Conservation (phyloP, 352 stramenopile species). For the Phytophthora cactorum region DNA sequence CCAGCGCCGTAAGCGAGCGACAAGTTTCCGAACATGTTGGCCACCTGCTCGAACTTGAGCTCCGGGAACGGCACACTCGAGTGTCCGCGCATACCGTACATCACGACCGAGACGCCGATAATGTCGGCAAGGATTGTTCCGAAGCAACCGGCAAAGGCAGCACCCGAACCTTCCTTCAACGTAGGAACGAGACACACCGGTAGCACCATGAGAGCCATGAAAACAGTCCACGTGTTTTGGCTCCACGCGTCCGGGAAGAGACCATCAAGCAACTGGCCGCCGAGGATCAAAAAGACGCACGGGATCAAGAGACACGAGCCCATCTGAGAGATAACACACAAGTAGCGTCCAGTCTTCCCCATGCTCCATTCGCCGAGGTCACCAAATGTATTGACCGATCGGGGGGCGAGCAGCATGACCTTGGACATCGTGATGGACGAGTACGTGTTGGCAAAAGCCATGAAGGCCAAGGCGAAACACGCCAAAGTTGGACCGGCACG, state of each 20-base stretch:
- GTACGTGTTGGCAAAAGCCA: conserved; percentile 71
- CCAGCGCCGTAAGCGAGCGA: conserved; percentile 67
- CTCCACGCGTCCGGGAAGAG: conserved; percentile 64
- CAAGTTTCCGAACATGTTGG: conserved; percentile 66
- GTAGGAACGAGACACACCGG: conserved; percentile 64
- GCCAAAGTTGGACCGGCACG: conserved; percentile 54
- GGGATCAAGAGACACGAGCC: conserved; percentile 55
- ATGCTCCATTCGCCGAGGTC: conserved; percentile 68
- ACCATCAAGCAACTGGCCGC: conserved; percentile 48
- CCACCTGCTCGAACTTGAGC: conserved; percentile 61
- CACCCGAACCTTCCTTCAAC: conserved; percentile 61
- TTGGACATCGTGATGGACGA: conserved; percentile 60
- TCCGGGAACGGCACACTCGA: conserved; percentile 48
- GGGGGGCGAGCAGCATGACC: conserved; percentile 57
- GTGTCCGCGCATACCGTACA: conserved; percentile 61
- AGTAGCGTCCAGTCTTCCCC: conserved; percentile 49
- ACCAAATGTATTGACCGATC: conserved; percentile 54
- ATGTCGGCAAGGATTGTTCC: conserved; percentile 64
- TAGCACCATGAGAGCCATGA: conserved; percentile 57
- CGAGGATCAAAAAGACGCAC: conserved; percentile 64
- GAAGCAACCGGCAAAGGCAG: conserved; percentile 58
- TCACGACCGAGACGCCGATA: conserved; percentile 52
- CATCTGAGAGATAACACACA: conserved; percentile 62
- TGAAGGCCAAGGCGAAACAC: conserved; percentile 56
- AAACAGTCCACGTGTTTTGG: conserved; percentile 60